A percentile compares a stretch with the other conserved stretches of the same genome.
Conservation (phyloP, 2,329 filamentous ascomycete genomes). For the Chrysoporthe cubensis region DNA sequence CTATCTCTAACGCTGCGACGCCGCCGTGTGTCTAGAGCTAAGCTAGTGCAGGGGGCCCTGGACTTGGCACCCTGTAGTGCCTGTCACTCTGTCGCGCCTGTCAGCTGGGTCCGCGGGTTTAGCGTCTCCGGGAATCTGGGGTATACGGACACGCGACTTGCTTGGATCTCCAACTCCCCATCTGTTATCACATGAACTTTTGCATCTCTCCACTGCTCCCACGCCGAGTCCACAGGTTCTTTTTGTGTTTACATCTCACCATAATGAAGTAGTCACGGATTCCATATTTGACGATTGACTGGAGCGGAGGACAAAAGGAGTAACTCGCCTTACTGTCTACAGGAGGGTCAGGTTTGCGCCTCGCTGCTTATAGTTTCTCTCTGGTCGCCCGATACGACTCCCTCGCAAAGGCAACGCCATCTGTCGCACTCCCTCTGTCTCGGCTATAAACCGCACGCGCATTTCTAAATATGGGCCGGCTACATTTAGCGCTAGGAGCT, state of each 20-base stretch:
- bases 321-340: neutral
- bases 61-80: neutral
- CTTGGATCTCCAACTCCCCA: neutral
- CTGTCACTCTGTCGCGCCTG: neutral
- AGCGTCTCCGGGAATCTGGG: constrained; percentile 6
- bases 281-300: neutral
- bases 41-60: neutral
- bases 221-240: too few relatives aligned
- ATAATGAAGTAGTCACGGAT: constrained; percentile 10
- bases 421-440: neutral
- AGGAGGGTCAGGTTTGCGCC: constrained; percentile 8
- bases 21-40: neutral
- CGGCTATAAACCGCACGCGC: neutral
- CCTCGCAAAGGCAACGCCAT: neutral
- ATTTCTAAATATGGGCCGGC: constrained; percentile 12
- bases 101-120: neutral
- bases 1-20: neutral
- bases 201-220: neutral
- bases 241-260: neutral
- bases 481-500: constrained; percentile 11
- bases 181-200: neutral
- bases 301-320: neutral
- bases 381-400: neutral
- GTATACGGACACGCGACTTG: neutral
- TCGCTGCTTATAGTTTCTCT: constrained; percentile 1